A percentile compares a stretch with the other conserved stretches of the same genome.
These are phyloP conservation scores for Ascochyta koolunga DNA, from an alignment of 2,329 filamentous ascomycete species.

Conservation along the genomic window DNA sequence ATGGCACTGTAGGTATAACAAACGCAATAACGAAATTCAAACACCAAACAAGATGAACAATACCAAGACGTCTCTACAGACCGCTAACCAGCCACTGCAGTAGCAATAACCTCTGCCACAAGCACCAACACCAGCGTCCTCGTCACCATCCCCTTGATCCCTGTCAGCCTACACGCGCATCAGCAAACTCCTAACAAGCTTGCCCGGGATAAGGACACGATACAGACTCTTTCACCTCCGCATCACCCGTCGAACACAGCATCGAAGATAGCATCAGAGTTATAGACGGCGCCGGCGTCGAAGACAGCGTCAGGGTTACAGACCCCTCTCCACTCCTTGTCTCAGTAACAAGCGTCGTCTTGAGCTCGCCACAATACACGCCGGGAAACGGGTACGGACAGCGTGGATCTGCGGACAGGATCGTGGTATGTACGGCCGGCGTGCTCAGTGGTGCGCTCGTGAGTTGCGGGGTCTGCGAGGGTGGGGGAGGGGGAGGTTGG, in stretches of 20 bases:
- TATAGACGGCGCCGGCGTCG: too few relatives aligned
- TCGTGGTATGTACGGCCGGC: background rate
- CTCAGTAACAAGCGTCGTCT: slow-evolving; percentile 23
- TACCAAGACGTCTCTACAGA: background rate
- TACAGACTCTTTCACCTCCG: slow-evolving; percentile 7
- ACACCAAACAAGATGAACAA: background rate
- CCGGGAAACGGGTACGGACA: slow-evolving; percentile 42
- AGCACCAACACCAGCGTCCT: slow-evolving; percentile 8
- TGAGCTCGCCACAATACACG: slow-evolving; percentile 24
- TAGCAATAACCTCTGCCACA: slow-evolving; percentile 5
- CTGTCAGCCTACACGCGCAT: background rate
- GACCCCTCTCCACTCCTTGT: background rate
- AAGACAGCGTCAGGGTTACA: background rate
- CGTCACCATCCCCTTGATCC: background rate
- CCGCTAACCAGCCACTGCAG: background rate
- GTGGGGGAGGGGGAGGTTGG: background rate
- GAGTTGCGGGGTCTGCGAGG: background rate
- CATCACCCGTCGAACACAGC: background rate
- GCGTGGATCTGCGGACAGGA: slow-evolving; percentile 20
- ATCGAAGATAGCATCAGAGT: background rate
- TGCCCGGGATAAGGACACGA: slow-evolving; percentile 27
- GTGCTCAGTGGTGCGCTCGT: background rate
- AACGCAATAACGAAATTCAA: background rate
- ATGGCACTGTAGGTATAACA: background rate
- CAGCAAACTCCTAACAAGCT: background rate